Evolutionary conservation across 2,329 filamentous ascomycete genomes (phyloP).

Genomic region (Hortaea werneckii): DNA sequence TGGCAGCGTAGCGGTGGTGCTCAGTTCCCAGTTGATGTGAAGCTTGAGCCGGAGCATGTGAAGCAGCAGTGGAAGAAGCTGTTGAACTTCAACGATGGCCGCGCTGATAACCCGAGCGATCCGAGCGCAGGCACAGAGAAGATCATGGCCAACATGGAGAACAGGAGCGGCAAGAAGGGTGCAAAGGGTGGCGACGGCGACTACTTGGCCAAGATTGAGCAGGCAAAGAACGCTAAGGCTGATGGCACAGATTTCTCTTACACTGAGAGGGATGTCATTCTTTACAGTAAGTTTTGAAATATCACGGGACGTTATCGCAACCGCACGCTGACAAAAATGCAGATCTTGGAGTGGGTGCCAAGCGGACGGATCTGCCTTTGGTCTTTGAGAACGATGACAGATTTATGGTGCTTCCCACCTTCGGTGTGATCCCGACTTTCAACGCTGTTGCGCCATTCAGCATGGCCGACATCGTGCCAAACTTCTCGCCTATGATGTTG

Average conservation of each 20-base stretch:
- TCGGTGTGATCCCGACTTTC: conserved; percentile 91
- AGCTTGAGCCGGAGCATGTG: conserved; percentile 76
- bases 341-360: conserved; percentile 82
- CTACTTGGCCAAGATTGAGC: conserved; percentile 64
- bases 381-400: conserved; percentile 85
- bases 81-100: conserved; percentile 75
- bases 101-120: conserved; percentile 77
- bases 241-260: conserved; percentile 71
- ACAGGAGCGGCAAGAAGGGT: conserved; percentile 43
- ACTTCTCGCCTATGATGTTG: conserved; percentile 98
- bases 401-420: conserved; percentile 93
- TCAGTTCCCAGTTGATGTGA: conserved; percentile 79
- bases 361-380: conserved; percentile 75
- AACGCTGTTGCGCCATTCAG: conserved; percentile 70
- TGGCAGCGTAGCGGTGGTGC: conserved; percentile 89
- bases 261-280: conserved; percentile 76
- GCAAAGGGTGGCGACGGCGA: conserved; percentile 34
- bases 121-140: conserved; percentile 67
- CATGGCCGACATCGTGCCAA: conserved; percentile 75
- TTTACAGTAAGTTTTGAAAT: conserved; percentile 54
- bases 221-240: conserved; percentile 60
- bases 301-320: conserved; percentile 11
- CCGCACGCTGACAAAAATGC: neutral
- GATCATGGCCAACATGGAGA: conserved; percentile 76
- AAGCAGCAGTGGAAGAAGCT: conserved; percentile 67